Evolutionary conservation across 1,284 basidiomycete genomes (phyloP), one percentile per base, ranked within the genome.

Genomic region (Singerocomus inundabilis): DNA sequence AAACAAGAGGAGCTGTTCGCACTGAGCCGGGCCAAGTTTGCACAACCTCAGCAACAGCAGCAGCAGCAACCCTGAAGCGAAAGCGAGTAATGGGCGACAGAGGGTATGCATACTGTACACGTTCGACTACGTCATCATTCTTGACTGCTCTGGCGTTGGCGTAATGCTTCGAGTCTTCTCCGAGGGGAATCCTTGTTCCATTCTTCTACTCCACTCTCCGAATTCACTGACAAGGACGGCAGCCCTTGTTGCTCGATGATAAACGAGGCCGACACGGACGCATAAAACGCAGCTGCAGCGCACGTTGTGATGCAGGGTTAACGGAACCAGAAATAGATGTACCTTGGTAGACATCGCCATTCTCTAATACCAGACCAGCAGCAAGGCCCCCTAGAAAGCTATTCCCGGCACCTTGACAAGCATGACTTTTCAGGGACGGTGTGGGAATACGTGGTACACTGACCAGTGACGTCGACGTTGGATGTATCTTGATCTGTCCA

Each of bases 1-100:
- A 82, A 89, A 63, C 96, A 99, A 72, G 91, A 98, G 69, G 80
- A 84, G 56, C 75, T 99, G 34, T 99, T 99, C 63, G 94, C 93
- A 12, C 86, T 85, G 34, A 93, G 91, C 69, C 85, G 85, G 51
- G 86, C 85, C 33, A 86, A 79, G 70, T 88, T 81, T 65, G 78
- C 76, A 32, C 77, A 83, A 63, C 72, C 64, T 4, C 68, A 66
- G 51, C 64, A 62, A 13, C 59, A 57, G 51, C 26, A 60, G 42
- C 61, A 34, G 4, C 21, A 21, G 4, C 21, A 21, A 21, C 21
- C 21, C 21, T 21, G 21, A 21, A 2, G 21, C 21, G 21, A 21
- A 52, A 43, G 44, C 44, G 49, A 47, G 46, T 40, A 31, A 39
- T 30, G n/a, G 45, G 42, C 15, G 6, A 21, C 4, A 28, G 26